phyloP scores from a whole-genome alignment of 768 basidiomycete genomes.

The Nidula microcarpa region DNA sequence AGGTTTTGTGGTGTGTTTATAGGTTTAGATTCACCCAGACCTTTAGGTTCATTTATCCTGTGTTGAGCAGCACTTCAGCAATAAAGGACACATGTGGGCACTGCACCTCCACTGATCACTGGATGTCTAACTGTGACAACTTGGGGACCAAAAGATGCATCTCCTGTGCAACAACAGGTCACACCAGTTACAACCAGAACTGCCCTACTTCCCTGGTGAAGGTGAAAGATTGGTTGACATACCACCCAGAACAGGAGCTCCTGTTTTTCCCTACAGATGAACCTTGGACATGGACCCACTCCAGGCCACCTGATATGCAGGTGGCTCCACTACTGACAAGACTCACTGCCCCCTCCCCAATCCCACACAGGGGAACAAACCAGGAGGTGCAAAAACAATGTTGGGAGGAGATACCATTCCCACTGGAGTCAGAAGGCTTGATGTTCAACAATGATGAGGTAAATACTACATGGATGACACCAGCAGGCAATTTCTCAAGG shows the following conservation, averaged over 20 bases:
- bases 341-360: not conserved
- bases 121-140: too few species aligned
- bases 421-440: not conserved
- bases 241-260: conserved; percentile 12
- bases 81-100: too few species aligned
- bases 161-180: conserved; percentile 9
- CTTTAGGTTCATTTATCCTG: too few species aligned
- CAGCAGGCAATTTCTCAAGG: not conserved
- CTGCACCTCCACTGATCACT: too few species aligned
- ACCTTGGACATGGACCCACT: conserved; percentile 10
- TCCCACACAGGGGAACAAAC: not conserved
- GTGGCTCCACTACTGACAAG: not conserved
- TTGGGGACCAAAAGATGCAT: conserved; percentile 8
- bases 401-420: not conserved
- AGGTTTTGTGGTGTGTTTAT: too few species aligned
- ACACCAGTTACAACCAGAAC: conserved; percentile 13
- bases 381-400: not conserved
- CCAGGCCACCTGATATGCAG: not conserved
- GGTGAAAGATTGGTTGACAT: conserved; percentile 2
- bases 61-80: too few species aligned
- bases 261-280: conserved; percentile 12
- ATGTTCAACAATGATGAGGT: too few species aligned
- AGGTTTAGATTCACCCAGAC: too few species aligned
- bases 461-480: not conserved
- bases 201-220: conserved; percentile 14